phyloP scores from a whole-genome alignment of 2,329 filamentous ascomycete genomes.

The Ophiostoma pallidulum region DNA sequence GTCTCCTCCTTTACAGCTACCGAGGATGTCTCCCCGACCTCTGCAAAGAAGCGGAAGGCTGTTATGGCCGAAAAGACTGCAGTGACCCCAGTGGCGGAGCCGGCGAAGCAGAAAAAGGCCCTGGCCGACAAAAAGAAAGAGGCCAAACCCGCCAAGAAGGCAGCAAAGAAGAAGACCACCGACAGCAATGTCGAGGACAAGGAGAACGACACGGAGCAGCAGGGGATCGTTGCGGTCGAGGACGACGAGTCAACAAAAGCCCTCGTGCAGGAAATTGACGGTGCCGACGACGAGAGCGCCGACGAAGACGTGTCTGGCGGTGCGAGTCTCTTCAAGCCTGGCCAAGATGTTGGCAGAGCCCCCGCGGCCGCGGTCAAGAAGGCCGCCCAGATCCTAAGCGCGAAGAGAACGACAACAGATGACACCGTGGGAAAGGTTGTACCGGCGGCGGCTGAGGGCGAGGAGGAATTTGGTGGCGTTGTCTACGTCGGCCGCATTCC shows the following conservation, averaged over 20 bases:
- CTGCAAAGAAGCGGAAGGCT: constrained; percentile 14
- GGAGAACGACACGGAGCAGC: constrained; percentile 1
- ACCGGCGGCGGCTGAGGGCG: constrained; percentile 27
- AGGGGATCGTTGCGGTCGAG: constrained; percentile 3
- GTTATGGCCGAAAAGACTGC: not conserved
- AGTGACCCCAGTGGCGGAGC: not conserved
- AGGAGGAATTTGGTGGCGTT: constrained; percentile 49
- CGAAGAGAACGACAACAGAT: not conserved
- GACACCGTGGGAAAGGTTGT: constrained; percentile 15
- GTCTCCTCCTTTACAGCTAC: not conserved
- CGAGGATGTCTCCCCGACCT: constrained; percentile 12
- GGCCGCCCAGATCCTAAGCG: not conserved
- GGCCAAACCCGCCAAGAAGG: constrained; percentile 8
- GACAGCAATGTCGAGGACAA: not conserved
- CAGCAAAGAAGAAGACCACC: not conserved
- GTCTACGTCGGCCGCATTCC: constrained; percentile 70
- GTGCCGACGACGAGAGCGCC: constrained; percentile 6
- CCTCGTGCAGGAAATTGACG: constrained; percentile 13
- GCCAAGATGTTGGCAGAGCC: constrained; percentile 18
- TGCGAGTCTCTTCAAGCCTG: constrained; percentile 14
- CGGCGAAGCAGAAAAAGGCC: constrained; percentile 7
- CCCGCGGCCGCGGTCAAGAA: constrained; percentile 9
- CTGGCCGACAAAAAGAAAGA: constrained; percentile 1
- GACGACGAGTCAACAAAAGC: constrained; percentile 13
- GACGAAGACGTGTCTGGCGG: constrained; percentile 10